Base-by-base conservation (phyloP, 139 green algal genomes). In the Chlorella sp. region DNA sequence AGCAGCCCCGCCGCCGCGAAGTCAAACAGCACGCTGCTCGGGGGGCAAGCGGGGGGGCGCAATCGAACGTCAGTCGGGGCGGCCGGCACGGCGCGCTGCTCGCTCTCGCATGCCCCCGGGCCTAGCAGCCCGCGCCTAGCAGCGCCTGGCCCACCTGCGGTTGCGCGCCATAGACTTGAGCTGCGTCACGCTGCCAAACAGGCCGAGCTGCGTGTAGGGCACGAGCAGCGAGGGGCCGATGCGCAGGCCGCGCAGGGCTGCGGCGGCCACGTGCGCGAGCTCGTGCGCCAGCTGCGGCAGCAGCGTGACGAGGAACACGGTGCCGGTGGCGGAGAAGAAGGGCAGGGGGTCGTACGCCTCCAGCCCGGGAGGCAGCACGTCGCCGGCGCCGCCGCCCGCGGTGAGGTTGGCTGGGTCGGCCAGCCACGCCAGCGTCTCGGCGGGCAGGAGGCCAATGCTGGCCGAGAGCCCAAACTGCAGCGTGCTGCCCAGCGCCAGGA, bases 141-240 rank as follows among this genome's bases (percentile, higher is more conserved):
- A n/a, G n/a, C n/a, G n/a, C n/a, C n/a, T n/a, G n/a, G n/a, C n/a
- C n/a, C n/a, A n/a, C n/a, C n/a, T n/a, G 25, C 85, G 83, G 73
- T 85, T 87, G 50, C 70, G 74, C 38, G 86, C 76, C 53, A 97
- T 79, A 40, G 77, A 90, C 60, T 87, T 88, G 77, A 97, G 75
- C 64, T 94, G 95, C 7, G 93, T 98, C 56, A 98, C 89, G 71
- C 87, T 86, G 35, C 95, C 95, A 83, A 99, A 98, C 38, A 83
- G 90, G 48, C 94, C 95, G 15, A 95, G 82, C 82, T 92, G 88
- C 58, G 89, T 79, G 84, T 97, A 98, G 43, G 95, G 95, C 19
- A 99, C 80, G 41, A 98, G 90, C 84, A 90, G 93, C 17, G 90
- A 90, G 19, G 93, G 88, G 4, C 89, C 91, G 35, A 98, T 86